A percentile compares a stretch with the other conserved stretches of the same genome.
phyloP scores from a whole-genome alignment of 768 basidiomycete species.

The Sarcodon aspratus region DNA sequence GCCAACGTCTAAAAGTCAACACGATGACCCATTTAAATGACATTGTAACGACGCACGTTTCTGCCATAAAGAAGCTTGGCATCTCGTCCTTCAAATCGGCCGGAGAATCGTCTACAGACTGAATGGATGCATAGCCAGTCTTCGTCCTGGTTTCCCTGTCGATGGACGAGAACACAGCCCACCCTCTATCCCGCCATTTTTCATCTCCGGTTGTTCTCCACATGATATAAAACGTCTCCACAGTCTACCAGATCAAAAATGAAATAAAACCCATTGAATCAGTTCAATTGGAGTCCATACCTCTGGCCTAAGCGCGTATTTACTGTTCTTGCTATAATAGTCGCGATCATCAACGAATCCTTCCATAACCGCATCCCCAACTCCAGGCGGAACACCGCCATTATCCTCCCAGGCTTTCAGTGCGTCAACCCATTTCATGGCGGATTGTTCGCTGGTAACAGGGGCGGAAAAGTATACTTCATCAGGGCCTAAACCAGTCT shows the following conservation, averaged over 20 bases:
- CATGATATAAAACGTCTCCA: constrained; percentile 63
- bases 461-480: constrained; percentile 19
- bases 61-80: constrained; percentile 19
- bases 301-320: constrained; percentile 62
- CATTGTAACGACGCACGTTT: constrained; percentile 11
- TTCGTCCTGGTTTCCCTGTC: constrained; percentile 45
- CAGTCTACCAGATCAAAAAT: constrained; percentile 30
- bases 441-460: constrained; percentile 11
- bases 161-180: constrained; percentile 59
- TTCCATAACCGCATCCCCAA: constrained; percentile 33
- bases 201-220: constrained; percentile 60
- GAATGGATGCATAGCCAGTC: constrained; percentile 40
- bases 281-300: constrained; percentile 22
- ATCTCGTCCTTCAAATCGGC: constrained; percentile 39
- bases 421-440: constrained; percentile 34
- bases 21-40: too few species aligned
- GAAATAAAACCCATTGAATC: not conserved
- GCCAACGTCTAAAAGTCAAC: too few species aligned
- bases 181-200: constrained; percentile 62
- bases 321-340: constrained; percentile 33
- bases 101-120: constrained; percentile 31
- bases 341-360: constrained; percentile 33
- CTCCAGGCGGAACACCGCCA: constrained; percentile 33
- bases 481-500: constrained; percentile 62
- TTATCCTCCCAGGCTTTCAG: constrained; percentile 36